Base-by-base conservation (phyloP, 352 stramenopile genomes). In the Globisporangium megalacanthum region DNA sequence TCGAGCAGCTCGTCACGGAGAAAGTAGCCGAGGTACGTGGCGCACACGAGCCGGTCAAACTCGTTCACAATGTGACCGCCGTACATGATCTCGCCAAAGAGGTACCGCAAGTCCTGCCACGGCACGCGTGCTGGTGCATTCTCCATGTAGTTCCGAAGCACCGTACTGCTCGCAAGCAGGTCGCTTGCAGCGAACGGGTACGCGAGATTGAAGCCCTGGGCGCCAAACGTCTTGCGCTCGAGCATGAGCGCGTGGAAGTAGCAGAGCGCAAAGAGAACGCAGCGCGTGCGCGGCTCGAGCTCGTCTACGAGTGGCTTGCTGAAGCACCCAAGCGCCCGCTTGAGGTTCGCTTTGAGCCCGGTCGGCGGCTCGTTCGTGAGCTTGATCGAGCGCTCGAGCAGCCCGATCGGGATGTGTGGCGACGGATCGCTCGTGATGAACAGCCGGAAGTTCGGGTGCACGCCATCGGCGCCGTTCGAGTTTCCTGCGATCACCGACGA, bases 241-340 rank as follows among this genome's bases (percentile, higher is more conserved):
- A 97, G 69, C 83, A 97, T 91, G 37, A 97, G 69, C 15, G 88
- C 86, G 70, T 97, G 90, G 69, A 97, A 97, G 61, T 97, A 93
- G 70, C 90, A 97, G 39, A 97, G 72, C 13, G 78, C 87, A 58
- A 97, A 97, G 11, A 96, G 61, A 48, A 97, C 96, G 19, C 83
- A 85, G 9, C 88, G 82, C 17, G 88, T 96, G 6, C 89, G 70
- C 14, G 81, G 74, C 59, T 94, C 85, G 17, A 95, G 63, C 22
- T 94, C 83, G 42, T 97, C 89, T 20, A 96, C 86, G 10, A 84
- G 65, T 15, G 71, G 62, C 58, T 88, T 83, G 11, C 69, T 60
- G 52, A 94, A 94, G 53, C 77, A 90, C 45, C 77, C 87, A 25
- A 95, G 86, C 1, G 88, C 85, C 15, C 86, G 83, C 49, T 95